Base-by-base conservation (phyloP, 345 rosid species). In the Syzygium grande region DNA sequence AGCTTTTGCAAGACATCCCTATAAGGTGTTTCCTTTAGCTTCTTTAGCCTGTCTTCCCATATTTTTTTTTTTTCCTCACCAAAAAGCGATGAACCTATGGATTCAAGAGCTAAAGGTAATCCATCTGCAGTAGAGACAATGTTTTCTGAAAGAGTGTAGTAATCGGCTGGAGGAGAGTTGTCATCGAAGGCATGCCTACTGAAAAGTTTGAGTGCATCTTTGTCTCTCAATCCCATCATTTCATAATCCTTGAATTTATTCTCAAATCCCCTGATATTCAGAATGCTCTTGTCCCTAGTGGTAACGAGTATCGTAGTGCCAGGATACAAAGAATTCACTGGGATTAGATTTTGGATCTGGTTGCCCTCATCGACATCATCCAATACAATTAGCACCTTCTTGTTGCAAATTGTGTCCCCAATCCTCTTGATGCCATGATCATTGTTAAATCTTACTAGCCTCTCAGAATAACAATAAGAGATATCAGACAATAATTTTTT, bases 401-500 rank as follows among this genome's bases (percentile, higher is more conserved):
- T 29, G 10, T 29, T 29, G 77, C 1, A 29, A 63, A 63, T 29
- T 29, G 38, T 29, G 0, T 1, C 21, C 29, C 0, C 19, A 63
- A 63, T 63, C 0, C 0, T 29, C 0, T 29, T 1, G 0, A 1
- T 29, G 9, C 77, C 41, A 7, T 7, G 1, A 63, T 63, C 5
- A 63, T 7, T 6, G 0, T 34, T 34, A 3, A 34, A 34, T 34
- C 38, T 34, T 3, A 34, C 38, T 3, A 34, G 38, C 38, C 38
- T 34, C 38, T 34, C 38, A 34, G 38, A 34, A 34, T 2, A 0
- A 0, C 0, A 14, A 63, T 14, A 2, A 63, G 77, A 63, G 0
- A 63, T 3, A 15, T 15, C 5, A 0, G 19, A 29, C 21, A 63
- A 7, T 15, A 63, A 29, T 15, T 63, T 29, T 63, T 7, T 15